phyloP scores from a whole-genome alignment of 257 asterid genomes.

The Solanum boliviense region DNA sequence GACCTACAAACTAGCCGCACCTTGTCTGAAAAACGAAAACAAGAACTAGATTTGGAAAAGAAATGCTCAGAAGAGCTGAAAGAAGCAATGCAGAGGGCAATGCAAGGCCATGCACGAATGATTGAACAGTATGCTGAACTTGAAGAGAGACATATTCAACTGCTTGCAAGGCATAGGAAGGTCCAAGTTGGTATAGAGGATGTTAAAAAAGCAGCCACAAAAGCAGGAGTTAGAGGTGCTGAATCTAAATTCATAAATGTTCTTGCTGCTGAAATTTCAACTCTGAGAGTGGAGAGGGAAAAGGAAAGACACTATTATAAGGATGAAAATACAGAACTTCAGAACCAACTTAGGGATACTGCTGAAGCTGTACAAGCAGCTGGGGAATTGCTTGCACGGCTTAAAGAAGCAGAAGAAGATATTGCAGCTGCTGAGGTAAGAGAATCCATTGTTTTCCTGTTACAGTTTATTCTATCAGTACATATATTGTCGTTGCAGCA shows the following conservation, averaged over 20 bases:
- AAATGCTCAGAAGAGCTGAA: slow-evolving; percentile 87
- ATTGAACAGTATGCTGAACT: slow-evolving; percentile 95
- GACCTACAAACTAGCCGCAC: slow-evolving; percentile 60
- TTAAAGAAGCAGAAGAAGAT: slow-evolving; percentile 89
- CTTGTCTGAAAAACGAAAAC: slow-evolving; percentile 56
- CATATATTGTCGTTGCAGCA: not conserved
- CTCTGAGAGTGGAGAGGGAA: slow-evolving; percentile 71
- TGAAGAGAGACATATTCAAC: slow-evolving; percentile 82
- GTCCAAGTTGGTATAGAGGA: slow-evolving; percentile 84
- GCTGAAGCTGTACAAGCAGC: slow-evolving; percentile 99
- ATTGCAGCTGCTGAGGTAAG: slow-evolving; percentile 78
- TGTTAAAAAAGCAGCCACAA: slow-evolving; percentile 90
- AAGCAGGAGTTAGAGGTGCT: slow-evolving; percentile 84
- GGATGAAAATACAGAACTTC: slow-evolving; percentile 86
- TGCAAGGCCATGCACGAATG: slow-evolving; percentile 99
- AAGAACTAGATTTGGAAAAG: slow-evolving; percentile 69
- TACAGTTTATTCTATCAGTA: not conserved
- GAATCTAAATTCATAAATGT: slow-evolving; percentile 87
- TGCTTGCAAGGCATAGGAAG: slow-evolving; percentile 77
- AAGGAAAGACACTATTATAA: slow-evolving; percentile 67
- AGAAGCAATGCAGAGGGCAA: slow-evolving; percentile 98
- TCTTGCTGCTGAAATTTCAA: slow-evolving; percentile 81
- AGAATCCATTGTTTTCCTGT: not conserved
- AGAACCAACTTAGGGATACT: slow-evolving; percentile 90
- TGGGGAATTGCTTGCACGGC: slow-evolving; percentile 87